Conservation (phyloP, 23 red algal species). For the Agarophyton chilense region DNA sequence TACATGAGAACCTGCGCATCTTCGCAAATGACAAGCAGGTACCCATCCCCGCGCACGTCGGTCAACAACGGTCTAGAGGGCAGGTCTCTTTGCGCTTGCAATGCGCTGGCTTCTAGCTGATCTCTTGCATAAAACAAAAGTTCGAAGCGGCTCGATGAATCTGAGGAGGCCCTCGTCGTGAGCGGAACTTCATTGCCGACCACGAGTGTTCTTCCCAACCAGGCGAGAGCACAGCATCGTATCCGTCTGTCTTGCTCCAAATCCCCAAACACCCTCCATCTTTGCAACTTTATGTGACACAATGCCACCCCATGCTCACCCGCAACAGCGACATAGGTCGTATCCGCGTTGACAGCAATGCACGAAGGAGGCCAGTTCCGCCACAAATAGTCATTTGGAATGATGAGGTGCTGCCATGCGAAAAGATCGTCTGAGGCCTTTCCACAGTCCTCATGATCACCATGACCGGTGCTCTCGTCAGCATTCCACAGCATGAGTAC, state of each 20-base stretch:
- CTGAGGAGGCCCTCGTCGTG: neutral
- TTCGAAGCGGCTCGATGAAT: constrained; percentile 27
- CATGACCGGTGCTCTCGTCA: constrained; percentile 9
- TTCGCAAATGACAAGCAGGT: constrained; percentile 78
- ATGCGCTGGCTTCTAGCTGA: constrained; percentile 49
- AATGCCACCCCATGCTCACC: constrained; percentile 87
- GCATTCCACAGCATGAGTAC: constrained; percentile 70
- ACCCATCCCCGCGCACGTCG: constrained; percentile 85
- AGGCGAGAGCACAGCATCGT: constrained; percentile 81
- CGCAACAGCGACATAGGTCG: constrained; percentile 81
- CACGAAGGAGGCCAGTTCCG: constrained; percentile 79
- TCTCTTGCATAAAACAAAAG: constrained; percentile 77
- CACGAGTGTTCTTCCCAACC: constrained; percentile 80
- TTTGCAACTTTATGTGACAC: constrained; percentile 69
- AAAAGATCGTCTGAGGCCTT: constrained; percentile 59
- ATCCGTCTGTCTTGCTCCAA: constrained; percentile 41
- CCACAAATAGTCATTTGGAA: constrained; percentile 80
- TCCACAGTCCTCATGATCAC: constrained; percentile 6
- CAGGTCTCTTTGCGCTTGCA: constrained; percentile 73
- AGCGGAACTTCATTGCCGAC: constrained; percentile 55
- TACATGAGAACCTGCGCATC: constrained; percentile 64
- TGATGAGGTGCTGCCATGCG: constrained; percentile 76
- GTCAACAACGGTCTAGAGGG: constrained; percentile 66
- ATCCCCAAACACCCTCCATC: constrained; percentile 88
- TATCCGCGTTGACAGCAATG: constrained; percentile 72